Conservation (phyloP, 1,139 yeast species). For the Debaryomyces subglobosus region DNA sequence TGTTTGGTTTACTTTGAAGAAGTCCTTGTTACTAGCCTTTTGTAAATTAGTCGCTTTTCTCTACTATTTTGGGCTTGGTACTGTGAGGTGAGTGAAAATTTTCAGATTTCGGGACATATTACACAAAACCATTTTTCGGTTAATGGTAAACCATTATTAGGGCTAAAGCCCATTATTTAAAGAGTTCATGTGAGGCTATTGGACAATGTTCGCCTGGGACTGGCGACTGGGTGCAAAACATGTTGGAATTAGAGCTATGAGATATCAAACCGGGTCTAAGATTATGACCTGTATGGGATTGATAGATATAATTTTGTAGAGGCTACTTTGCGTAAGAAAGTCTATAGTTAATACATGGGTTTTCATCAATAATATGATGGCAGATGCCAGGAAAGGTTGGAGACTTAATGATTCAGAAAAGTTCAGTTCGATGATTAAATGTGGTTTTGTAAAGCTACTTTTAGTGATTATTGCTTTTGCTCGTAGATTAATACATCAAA, state of each 20-base stretch:
- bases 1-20: constrained; percentile 14
- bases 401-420: too few relatives aligned
- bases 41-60: constrained; percentile 5
- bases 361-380: too few relatives aligned
- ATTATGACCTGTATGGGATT: too few relatives aligned
- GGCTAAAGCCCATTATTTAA: constrained; percentile 10
- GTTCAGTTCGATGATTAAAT: too few relatives aligned
- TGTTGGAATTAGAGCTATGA: neutral
- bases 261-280: too few relatives aligned
- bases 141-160: neutral
- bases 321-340: too few relatives aligned
- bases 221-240: neutral
- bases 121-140: constrained; percentile 12
- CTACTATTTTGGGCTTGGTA: constrained; percentile 4
- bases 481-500: too few relatives aligned
- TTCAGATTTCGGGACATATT: constrained; percentile 10
- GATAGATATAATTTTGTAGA: too few relatives aligned
- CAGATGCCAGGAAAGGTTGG: too few relatives aligned
- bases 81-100: constrained; percentile 12
- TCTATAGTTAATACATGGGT: too few relatives aligned
- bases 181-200: neutral
- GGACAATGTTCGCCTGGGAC: neutral
- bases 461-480: too few relatives aligned
- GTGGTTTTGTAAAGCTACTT: too few relatives aligned
- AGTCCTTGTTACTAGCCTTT: constrained; percentile 9